Percentiles rank a stretch among this genome's conserved stretches.
Conservation (phyloP, 306 rosid genomes). For the Spatholobus suberectus region DNA sequence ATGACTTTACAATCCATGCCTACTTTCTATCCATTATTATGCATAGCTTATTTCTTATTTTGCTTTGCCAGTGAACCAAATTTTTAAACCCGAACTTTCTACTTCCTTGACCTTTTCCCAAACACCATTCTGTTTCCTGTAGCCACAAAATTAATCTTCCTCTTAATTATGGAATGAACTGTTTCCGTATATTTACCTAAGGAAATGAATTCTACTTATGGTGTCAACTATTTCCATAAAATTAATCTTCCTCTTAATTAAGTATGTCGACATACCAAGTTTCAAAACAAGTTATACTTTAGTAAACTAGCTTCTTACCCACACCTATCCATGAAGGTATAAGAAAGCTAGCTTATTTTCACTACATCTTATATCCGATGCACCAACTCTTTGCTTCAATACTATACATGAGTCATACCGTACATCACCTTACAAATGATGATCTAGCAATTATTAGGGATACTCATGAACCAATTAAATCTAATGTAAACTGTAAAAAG, state of each 20-base stretch:
- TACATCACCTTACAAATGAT: not conserved
- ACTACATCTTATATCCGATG: not conserved
- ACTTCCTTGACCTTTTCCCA: too few species aligned
- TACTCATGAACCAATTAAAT: not conserved
- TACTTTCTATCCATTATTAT: not conserved
- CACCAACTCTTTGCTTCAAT: not conserved
- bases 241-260: too few species aligned
- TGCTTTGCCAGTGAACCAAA: too few species aligned
- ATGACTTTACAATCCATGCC: not conserved
- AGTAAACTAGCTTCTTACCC: not conserved
- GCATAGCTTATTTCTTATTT: too few species aligned
- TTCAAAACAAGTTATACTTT: too few species aligned
- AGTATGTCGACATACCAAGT: too few species aligned
- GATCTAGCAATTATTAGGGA: not conserved
- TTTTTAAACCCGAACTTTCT: too few species aligned
- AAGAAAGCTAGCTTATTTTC: not conserved
- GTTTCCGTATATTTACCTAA: too few species aligned
- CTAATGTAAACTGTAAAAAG: not conserved
- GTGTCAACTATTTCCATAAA: too few species aligned
- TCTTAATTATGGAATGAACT: too few species aligned
- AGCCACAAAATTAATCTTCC: not conserved
- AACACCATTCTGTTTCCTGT: too few species aligned
- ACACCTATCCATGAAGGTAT: not conserved
- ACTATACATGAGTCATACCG: not conserved
- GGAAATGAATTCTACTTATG: too few species aligned